Evolutionary conservation across 1,284 basidiomycete genomes (phyloP), one percentile per base, ranked within the genome.

Genomic region (Inonotus hispidus): DNA sequence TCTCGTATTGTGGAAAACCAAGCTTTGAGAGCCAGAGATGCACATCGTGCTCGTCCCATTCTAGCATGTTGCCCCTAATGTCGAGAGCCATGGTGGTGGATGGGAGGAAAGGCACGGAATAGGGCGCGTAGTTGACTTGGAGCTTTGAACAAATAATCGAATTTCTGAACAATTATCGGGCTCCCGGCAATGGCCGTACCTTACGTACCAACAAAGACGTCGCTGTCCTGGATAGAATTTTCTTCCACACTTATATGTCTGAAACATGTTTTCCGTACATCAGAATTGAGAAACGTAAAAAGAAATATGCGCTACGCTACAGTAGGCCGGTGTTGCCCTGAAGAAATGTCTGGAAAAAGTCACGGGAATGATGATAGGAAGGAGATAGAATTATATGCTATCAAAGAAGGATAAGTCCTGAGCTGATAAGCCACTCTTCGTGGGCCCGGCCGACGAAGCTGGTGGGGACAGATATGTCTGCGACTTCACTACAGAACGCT

Each of bases 31-130:
- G 75, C 84, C 90, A 94, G 21, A 74, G 73, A 63, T 92, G 85
- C 2, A 96, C 93, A 59, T 88, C 85, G 46, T 79, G 73, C 75
- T 94, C 92, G 71, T 91, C 85, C 92, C 94, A 95, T 63, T 90
- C 84, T 6, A 85, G 68, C 63, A 93, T 83, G 68, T 70, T 79
- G 55, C 75, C 63, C 56, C 29, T 63, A 32, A 63, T 69, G 47
- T 64, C 63, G 58, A 60, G 56, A 32, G 54, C 59, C 32, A 46
- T 56, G 35, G 45, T 29, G n/a, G 39, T 52, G 13, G 50, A 52
- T 32, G 16, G 45, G 50, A 49, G 54, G 39, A 60, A 60, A 41
- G 43, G 29, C 55, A 49, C 50, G 50, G 27, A 52, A 27, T 19
- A 35, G 50, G 8, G 50, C 50, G 50, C 50, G 50, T 37, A 52